Percentiles rank a stretch among this genome's conserved stretches.
Conservation (phyloP, 306 rosid genomes). For the Gillenia trifoliata region DNA sequence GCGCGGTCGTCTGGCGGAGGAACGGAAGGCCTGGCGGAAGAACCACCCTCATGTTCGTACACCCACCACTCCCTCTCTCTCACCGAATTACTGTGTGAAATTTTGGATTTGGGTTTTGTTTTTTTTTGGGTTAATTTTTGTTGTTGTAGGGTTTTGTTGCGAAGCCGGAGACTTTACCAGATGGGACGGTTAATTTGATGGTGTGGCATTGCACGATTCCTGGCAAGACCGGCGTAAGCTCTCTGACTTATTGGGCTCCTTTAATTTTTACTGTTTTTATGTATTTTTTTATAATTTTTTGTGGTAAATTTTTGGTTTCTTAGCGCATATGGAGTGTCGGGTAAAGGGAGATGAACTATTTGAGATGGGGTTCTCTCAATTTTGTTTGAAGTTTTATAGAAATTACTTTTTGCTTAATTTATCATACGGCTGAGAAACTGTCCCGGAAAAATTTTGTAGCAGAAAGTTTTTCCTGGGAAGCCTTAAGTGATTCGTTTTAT, state of each 20-base stretch:
- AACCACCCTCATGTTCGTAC: conserved; percentile 91
- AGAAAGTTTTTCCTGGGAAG: neutral
- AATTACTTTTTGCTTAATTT: neutral
- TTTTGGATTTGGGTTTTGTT: neutral
- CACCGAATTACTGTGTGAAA: neutral
- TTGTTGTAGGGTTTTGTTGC: conserved; percentile 85
- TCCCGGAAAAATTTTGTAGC: neutral
- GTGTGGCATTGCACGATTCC: conserved; percentile 96
- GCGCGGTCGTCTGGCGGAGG: conserved; percentile 92
- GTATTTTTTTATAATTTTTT: neutral
- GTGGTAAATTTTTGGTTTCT: neutral
- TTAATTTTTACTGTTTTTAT: neutral
- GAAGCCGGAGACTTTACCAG: conserved; percentile 74
- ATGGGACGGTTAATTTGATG: conserved; percentile 91
- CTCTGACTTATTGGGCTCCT: neutral
- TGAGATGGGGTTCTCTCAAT: neutral
- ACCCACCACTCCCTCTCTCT: neutral
- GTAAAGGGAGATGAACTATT: neutral
- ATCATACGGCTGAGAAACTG: neutral
- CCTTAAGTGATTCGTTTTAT: no score
- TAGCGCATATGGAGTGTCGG: neutral
- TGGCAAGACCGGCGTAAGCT: conserved; percentile 73
- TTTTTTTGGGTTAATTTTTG: neutral
- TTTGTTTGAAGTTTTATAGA: neutral
- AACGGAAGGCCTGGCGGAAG: conserved; percentile 90